phyloP scores from a whole-genome alignment of 345 rosid genomes.

The Hibiscus trionum region DNA sequence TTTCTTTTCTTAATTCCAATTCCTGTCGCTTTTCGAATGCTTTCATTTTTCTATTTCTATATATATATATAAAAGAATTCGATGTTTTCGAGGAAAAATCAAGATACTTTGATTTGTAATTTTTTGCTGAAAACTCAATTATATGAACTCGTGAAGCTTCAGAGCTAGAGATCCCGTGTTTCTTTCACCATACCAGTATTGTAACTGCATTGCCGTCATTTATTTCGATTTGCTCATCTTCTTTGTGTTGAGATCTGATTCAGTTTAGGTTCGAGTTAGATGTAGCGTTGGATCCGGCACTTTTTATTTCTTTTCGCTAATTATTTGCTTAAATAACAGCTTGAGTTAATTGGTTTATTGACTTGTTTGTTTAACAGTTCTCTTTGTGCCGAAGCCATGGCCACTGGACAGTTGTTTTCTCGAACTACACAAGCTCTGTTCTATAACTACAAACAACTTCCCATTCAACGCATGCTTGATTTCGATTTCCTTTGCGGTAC shows the following conservation, averaged over 20 bases:
- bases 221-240: neutral
- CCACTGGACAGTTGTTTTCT: slow-evolving; percentile 92
- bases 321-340: neutral
- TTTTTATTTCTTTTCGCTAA: neutral
- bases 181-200: neutral
- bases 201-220: slow-evolving; percentile 1
- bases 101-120: slow-evolving; percentile 10
- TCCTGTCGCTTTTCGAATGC: slow-evolving; percentile 9
- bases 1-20: slow-evolving; percentile 19
- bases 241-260: slow-evolving; percentile 16
- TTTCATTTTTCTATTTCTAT: neutral
- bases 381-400: slow-evolving; percentile 41
- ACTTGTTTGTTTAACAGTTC: slow-evolving; percentile 29
- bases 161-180: neutral
- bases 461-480: slow-evolving; percentile 98
- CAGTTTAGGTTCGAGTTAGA: slow-evolving; percentile 20
- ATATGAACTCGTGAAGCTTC: neutral
- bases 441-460: slow-evolving; percentile 94
- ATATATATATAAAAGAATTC: neutral
- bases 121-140: neutral
- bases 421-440: slow-evolving; percentile 78
- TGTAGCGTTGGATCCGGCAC: slow-evolving; percentile 1
- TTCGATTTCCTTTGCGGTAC: slow-evolving; percentile 95
- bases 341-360: neutral
- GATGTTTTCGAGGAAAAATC: slow-evolving; percentile 20